phyloP scores from a whole-genome alignment of 306 rosid species.

The Dalbergia oliveri region DNA sequence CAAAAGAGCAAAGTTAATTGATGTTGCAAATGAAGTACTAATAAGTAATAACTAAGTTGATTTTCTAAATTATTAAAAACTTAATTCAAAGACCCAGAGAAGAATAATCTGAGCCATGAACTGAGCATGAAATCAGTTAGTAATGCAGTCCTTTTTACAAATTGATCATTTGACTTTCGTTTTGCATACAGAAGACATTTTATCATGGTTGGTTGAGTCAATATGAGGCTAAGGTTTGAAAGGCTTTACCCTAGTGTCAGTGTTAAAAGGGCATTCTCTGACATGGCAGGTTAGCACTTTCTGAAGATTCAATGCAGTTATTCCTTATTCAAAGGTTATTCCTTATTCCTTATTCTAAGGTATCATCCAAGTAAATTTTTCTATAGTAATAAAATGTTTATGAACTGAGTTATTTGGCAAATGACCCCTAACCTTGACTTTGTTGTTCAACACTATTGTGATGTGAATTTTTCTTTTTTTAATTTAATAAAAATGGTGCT shows the following conservation, averaged over 20 bases:
- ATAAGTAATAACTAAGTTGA: not conserved
- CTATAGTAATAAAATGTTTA: not conserved
- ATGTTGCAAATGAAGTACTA: not conserved
- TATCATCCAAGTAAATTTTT: not conserved
- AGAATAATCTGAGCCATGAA: not conserved
- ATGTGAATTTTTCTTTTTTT: not conserved
- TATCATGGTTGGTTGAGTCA: conserved; percentile 7
- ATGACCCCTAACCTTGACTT: not conserved
- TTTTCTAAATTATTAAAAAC: not conserved
- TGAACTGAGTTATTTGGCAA: not conserved
- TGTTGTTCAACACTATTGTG: not conserved
- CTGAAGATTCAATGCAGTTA: not conserved
- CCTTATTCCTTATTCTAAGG: not conserved
- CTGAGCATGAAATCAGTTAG: not conserved
- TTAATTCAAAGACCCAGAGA: not conserved
- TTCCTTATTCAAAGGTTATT: not conserved
- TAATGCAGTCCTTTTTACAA: not conserved
- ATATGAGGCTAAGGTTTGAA: conserved; percentile 5
- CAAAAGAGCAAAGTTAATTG: conserved; percentile 1
- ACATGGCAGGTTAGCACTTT: conserved; percentile 17
- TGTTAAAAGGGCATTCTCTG: not conserved
- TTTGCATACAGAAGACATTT: not conserved
- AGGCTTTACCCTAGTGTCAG: not conserved
- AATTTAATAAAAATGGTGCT: not conserved
- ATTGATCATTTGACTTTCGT: not conserved